Evolutionary conservation across 345 rosid genomes (phyloP).

Genomic region (Melaleuca alternifolia): DNA sequence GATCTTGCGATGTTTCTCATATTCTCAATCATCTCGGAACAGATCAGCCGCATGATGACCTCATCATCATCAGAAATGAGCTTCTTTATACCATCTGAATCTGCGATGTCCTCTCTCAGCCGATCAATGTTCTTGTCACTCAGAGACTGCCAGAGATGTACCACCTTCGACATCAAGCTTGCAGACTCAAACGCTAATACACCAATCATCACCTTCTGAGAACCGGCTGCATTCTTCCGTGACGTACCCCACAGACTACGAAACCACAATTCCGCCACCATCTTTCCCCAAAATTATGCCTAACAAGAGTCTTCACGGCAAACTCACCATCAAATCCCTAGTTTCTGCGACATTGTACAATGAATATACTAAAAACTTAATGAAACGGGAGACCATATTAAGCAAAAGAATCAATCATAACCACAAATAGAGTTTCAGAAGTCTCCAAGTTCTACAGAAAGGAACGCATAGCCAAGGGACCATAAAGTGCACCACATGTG

Average conservation of each 20-base stretch:
- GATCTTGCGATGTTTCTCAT: conserved; percentile 50
- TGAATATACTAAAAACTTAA: background rate
- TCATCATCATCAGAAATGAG: conserved; percentile 82
- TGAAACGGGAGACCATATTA: background rate
- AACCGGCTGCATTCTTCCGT: conserved; percentile 40
- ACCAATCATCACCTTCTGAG: conserved; percentile 54
- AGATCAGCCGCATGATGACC: conserved; percentile 41
- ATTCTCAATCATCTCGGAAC: conserved; percentile 64
- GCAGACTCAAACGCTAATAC: conserved; percentile 88
- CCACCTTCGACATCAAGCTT: conserved; percentile 74
- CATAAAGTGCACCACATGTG: background rate
- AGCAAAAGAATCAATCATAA: background rate
- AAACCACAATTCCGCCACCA: conserved; percentile 92
- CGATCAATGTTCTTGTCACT: conserved; percentile 68
- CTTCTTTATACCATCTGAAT: conserved; percentile 62
- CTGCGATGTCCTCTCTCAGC: conserved; percentile 63
- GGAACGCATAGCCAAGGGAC: background rate
- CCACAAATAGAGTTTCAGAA: background rate
- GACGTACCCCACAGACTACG: conserved; percentile 66
- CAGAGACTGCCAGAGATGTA: conserved; percentile 84
- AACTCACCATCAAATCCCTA: background rate
- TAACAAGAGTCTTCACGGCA: background rate
- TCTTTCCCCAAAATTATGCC: conserved; percentile 11
- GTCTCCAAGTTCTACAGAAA: background rate
- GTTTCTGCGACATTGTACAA: background rate